phyloP scores from a whole-genome alignment of 768 basidiomycete genomes.

The Hericium coralloides region DNA sequence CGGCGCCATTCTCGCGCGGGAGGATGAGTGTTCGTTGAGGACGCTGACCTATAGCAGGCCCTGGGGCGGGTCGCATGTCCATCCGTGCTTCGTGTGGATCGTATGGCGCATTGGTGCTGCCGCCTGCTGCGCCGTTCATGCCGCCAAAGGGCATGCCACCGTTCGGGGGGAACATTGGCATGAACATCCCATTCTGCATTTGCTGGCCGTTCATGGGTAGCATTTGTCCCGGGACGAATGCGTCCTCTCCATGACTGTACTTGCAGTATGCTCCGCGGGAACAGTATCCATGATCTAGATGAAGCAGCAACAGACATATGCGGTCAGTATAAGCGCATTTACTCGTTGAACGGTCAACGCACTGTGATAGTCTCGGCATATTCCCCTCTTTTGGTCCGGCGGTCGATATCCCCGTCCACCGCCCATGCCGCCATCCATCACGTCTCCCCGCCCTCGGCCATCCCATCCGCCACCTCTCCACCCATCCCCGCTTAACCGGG shows the following conservation, averaged over 20 bases:
- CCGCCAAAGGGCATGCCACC: constrained; percentile 44
- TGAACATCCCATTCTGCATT: constrained; percentile 41
- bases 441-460: constrained; percentile 20
- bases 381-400: constrained; percentile 64
- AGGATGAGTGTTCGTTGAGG: constrained; percentile 50
- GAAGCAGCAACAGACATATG: not conserved
- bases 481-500: constrained; percentile 56
- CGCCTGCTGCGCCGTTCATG: constrained; percentile 20
- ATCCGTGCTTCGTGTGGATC: constrained; percentile 73
- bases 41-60: constrained; percentile 21
- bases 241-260: constrained; percentile 88
- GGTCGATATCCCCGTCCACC: constrained; percentile 43
- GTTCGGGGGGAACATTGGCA: constrained; percentile 58
- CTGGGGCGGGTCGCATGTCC: constrained; percentile 55
- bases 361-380: constrained; percentile 94
- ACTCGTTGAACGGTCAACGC: constrained; percentile 24
- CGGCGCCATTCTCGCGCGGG: constrained; percentile 37
- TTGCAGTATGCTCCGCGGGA: constrained; percentile 83
- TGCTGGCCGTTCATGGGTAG: constrained; percentile 44
- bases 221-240: constrained; percentile 58
- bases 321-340: constrained; percentile 6
- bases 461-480: constrained; percentile 34
- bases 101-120: constrained; percentile 40
- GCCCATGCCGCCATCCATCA: constrained; percentile 20
- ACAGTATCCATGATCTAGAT: constrained; percentile 85